Percentiles rank a stretch among this genome's conserved stretches.
Conservation (phyloP, 2,329 filamentous ascomycete genomes). For the Parastagonospora nodorum region DNA sequence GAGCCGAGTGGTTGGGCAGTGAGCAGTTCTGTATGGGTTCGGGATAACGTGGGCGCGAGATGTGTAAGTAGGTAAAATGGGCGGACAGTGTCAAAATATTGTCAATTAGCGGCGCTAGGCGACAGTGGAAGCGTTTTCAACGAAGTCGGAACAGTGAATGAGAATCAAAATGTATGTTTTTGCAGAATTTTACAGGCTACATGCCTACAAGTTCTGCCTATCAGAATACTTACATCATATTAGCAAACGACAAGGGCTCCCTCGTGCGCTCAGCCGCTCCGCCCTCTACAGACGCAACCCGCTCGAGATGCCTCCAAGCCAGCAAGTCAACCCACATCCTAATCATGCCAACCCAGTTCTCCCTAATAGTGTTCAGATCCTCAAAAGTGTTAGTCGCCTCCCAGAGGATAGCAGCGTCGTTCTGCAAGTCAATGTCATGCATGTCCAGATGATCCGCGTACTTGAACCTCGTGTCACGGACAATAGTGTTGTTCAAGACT, state of each 20-base stretch:
- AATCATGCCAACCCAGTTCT: slow-evolving; percentile 7
- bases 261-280: slow-evolving; percentile 3
- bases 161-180: no score
- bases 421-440: neutral
- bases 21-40: no score
- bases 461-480: neutral
- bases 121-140: no score
- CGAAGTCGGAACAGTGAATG: no score
- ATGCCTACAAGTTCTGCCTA: no score
- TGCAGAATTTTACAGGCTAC: no score
- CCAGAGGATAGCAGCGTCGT: neutral
- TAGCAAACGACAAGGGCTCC: neutral
- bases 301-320: slow-evolving; percentile 14
- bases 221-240: no score
- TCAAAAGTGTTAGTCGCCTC: slow-evolving; percentile 2
- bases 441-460: neutral
- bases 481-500: neutral
- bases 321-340: slow-evolving; percentile 9
- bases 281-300: slow-evolving; percentile 3
- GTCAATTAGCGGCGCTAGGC: no score
- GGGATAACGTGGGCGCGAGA: no score
- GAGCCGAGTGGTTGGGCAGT: no score
- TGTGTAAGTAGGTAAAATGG: no score
- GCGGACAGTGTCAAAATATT: no score
- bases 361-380: slow-evolving; percentile 1